Conservation (phyloP, 169 alveolate genomes). For the Eimeria necatrix region DNA sequence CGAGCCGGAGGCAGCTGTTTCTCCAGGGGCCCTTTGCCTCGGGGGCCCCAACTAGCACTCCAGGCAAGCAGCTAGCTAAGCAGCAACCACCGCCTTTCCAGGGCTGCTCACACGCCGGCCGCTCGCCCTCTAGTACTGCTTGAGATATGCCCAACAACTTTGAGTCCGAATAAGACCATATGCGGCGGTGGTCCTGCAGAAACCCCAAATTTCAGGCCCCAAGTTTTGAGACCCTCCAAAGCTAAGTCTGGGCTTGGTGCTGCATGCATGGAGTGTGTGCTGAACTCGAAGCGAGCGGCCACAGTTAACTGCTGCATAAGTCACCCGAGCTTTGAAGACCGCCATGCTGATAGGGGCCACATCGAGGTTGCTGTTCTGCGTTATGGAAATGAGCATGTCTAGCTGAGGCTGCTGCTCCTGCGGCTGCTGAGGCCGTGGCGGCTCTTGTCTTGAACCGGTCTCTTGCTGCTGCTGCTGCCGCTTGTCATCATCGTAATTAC, state of each 20-base stretch:
- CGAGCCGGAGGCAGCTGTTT: conserved; percentile 41
- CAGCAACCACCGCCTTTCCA: conserved; percentile 44
- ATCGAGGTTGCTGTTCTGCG: conserved; percentile 34
- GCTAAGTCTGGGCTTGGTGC: no score
- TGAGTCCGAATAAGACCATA: conserved; percentile 30
- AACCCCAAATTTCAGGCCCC: not conserved
- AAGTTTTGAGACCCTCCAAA: not conserved
- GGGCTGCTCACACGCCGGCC: conserved; percentile 25
- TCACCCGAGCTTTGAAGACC: conserved; percentile 30
- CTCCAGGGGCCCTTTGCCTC: conserved; percentile 51
- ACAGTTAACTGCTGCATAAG: no score
- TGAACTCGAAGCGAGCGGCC: no score
- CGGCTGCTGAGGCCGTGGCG: not conserved
- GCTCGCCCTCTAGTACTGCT: conserved; percentile 12
- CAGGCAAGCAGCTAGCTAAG: conserved; percentile 2
- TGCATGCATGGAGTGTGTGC: no score
- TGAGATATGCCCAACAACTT: conserved; percentile 39
- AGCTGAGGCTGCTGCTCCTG: conserved; percentile 27
- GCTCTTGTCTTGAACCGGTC: not conserved
- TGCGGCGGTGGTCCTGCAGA: conserved; percentile 57
- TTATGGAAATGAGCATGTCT: conserved; percentile 13
- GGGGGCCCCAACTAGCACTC: conserved; percentile 35
- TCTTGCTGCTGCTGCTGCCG: not conserved
- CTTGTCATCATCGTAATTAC: not conserved
- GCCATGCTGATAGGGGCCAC: conserved; percentile 63